phyloP scores from a whole-genome alignment of 2,329 filamentous ascomycete species.

The Penicillium freii region DNA sequence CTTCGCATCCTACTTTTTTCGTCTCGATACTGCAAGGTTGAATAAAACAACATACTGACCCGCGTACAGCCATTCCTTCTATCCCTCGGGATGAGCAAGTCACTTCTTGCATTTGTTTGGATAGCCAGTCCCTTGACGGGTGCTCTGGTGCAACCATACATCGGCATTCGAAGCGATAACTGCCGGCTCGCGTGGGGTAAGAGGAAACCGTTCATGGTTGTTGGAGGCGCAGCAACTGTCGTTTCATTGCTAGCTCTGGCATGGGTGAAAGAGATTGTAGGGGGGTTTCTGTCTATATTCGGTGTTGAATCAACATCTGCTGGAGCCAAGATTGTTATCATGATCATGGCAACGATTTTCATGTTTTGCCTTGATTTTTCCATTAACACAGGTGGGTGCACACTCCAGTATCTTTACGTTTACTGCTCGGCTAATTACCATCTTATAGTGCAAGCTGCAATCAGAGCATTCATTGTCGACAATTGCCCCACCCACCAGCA shows the following conservation, averaged over 20 bases:
- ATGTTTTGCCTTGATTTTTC: slow-evolving; percentile 91
- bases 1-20: not conserved
- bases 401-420: not conserved
- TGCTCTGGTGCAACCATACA: slow-evolving; percentile 75
- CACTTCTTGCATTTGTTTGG: slow-evolving; percentile 79
- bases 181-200: slow-evolving; percentile 73
- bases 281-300: slow-evolving; percentile 66
- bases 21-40: not conserved
- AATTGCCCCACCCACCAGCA: slow-evolving; percentile 91
- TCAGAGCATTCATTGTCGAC: slow-evolving; percentile 74
- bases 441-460: slow-evolving; percentile 69
- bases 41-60: not conserved
- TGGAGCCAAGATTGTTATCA: slow-evolving; percentile 64
- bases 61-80: slow-evolving; percentile 64
- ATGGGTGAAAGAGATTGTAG: slow-evolving; percentile 72
- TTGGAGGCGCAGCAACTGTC: slow-evolving; percentile 66
- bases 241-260: slow-evolving; percentile 67
- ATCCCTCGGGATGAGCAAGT: slow-evolving; percentile 78
- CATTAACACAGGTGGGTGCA: slow-evolving; percentile 82
- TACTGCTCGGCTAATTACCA: slow-evolving; percentile 2
- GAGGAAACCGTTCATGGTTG: slow-evolving; percentile 77
- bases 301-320: slow-evolving; percentile 65
- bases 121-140: slow-evolving; percentile 78
- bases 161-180: slow-evolving; percentile 77
- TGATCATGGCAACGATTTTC: slow-evolving; percentile 76